Percentiles rank a stretch among this genome's conserved stretches.
Evolutionary conservation across 768 basidiomycete genomes (phyloP).

Genomic region (Ramaria rubella): DNA sequence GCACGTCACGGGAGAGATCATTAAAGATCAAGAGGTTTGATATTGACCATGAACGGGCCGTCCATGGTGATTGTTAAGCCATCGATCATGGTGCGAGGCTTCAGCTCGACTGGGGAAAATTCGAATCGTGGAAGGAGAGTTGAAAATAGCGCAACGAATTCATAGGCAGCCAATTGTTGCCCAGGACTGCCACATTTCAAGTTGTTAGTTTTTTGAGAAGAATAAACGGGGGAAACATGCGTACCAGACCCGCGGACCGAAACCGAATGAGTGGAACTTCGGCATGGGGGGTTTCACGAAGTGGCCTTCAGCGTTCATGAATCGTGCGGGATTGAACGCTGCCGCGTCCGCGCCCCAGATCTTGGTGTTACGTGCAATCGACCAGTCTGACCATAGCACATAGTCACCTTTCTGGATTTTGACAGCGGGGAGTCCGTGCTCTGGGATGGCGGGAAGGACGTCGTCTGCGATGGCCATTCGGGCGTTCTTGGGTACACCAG

Average conservation of each 20-base stretch:
- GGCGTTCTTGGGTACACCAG: slow-evolving; percentile 5
- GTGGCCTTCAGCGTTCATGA: background rate
- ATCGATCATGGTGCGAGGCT: background rate
- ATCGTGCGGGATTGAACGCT: background rate
- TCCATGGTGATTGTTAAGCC: background rate
- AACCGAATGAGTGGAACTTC: background rate
- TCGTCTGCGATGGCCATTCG: background rate
- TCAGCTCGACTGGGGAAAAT: background rate
- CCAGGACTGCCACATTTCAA: background rate
- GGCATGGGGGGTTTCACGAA: background rate
- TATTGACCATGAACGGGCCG: background rate
- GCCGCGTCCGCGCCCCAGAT: background rate
- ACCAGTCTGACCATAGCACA: slow-evolving; percentile 1
- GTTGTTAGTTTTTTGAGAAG: background rate
- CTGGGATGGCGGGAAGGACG: background rate
- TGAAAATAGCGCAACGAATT: background rate
- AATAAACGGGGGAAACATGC: background rate
- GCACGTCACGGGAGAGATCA: too few species aligned
- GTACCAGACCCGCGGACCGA: slow-evolving; percentile 4
- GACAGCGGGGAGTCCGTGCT: background rate
- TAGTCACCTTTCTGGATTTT: background rate
- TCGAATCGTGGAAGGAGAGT: background rate
- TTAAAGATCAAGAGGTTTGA: background rate
- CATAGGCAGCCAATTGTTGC: background rate
- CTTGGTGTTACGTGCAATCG: background rate